These are phyloP conservation scores for Eutrema japonicum DNA, from an alignment of 345 rosid species.

Conservation along the genomic window DNA sequence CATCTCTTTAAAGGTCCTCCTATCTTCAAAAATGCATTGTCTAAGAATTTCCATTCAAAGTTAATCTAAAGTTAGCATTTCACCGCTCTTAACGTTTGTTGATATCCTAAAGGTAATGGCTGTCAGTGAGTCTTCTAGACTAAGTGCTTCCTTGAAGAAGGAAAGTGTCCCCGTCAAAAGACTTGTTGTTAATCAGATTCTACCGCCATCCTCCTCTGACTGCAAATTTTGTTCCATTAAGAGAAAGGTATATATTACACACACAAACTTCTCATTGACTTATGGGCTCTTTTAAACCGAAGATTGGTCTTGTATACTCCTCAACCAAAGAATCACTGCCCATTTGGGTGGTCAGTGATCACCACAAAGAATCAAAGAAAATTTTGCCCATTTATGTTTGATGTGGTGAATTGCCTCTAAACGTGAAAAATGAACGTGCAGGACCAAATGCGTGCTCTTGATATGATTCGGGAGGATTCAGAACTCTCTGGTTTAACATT, in stretches of 20 bases:
- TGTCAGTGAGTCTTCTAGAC: slow-evolving; percentile 83
- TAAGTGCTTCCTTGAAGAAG: slow-evolving; percentile 78
- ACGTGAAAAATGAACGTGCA: slow-evolving; percentile 45
- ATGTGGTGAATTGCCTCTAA: slow-evolving; percentile 11
- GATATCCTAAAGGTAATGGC: slow-evolving; percentile 81
- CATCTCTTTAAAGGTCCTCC: slow-evolving; percentile 22
- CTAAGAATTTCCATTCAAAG: neutral
- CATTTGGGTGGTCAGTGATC: neutral
- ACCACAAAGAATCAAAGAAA: slow-evolving; percentile 9
- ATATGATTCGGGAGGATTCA: slow-evolving; percentile 72
- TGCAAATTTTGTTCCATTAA: slow-evolving; percentile 97
- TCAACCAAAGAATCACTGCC: slow-evolving; percentile 4
- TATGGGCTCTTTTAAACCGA: slow-evolving; percentile 1
- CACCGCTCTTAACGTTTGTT: slow-evolving; percentile 16
- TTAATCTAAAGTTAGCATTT: slow-evolving; percentile 10
- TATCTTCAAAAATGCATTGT: slow-evolving; percentile 1
- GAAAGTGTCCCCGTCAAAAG: slow-evolving; percentile 91
- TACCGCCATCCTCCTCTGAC: slow-evolving; percentile 85
- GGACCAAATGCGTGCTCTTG: slow-evolving; percentile 96
- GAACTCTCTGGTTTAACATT: slow-evolving; percentile 74
- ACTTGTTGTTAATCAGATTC: slow-evolving; percentile 91
- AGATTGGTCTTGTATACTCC: slow-evolving; percentile 12
- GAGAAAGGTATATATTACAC: slow-evolving; percentile 72
- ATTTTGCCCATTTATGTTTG: slow-evolving; percentile 1
- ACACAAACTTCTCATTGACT: slow-evolving; percentile 21